Evolutionary conservation across 495 filamentous ascomycete genomes (phyloP).

Genomic region (Viridothelium virens): DNA sequence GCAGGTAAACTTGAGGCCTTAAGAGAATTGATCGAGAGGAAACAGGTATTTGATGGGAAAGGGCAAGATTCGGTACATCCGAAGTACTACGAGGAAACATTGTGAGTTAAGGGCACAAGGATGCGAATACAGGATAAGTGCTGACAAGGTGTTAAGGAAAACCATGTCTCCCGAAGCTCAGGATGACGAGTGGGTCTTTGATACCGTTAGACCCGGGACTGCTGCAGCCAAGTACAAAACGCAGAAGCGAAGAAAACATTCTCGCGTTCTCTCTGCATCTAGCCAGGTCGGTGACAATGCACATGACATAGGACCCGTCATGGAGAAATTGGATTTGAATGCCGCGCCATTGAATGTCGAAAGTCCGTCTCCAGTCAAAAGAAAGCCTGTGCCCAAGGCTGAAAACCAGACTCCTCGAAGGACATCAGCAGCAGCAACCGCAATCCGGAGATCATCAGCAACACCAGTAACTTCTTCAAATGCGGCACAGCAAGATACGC

Average conservation of each 20-base stretch:
- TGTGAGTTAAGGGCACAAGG: slow-evolving; percentile 41
- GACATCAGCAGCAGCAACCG: slow-evolving; percentile 20
- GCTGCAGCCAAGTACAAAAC: slow-evolving; percentile 26
- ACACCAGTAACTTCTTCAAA: slow-evolving; percentile 39
- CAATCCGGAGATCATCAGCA: slow-evolving; percentile 24
- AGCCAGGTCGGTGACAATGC: neutral
- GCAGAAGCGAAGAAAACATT: slow-evolving; percentile 45
- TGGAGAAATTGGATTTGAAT: slow-evolving; percentile 54
- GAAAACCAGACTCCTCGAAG: slow-evolving; percentile 45
- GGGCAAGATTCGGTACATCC: slow-evolving; percentile 49
- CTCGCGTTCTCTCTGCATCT: slow-evolving; percentile 27
- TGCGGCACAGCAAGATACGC: slow-evolving; percentile 29
- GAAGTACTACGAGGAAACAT: slow-evolving; percentile 86
- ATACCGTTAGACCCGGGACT: slow-evolving; percentile 64
- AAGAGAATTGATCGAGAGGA: slow-evolving; percentile 72
- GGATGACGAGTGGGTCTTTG: slow-evolving; percentile 94
- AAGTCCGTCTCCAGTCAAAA: neutral
- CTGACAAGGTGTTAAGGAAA: slow-evolving; percentile 38
- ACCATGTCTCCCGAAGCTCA: slow-evolving; percentile 61
- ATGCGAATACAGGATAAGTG: neutral
- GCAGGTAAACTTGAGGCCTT: slow-evolving; percentile 78
- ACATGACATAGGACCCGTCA: slow-evolving; percentile 14
- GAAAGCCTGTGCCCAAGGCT: neutral
- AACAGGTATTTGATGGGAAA: slow-evolving; percentile 67
- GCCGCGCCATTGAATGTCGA: slow-evolving; percentile 23